Base-by-base conservation (phyloP, 768 basidiomycete species). In the Saitozyma sp. region DNA sequence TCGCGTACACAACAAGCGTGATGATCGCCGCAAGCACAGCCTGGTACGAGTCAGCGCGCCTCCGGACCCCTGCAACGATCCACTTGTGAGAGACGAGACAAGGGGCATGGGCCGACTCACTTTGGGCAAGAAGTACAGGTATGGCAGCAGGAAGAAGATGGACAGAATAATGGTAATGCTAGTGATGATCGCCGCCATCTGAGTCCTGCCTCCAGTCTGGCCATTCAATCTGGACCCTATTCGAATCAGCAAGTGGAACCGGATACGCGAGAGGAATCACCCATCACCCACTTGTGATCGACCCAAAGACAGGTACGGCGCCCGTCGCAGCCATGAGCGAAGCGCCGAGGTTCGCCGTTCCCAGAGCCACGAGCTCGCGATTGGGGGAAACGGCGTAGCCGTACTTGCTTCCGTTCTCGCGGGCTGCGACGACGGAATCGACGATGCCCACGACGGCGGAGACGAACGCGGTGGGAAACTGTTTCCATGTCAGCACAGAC, bases 381-480 rank as follows among this genome's bases (percentile, higher is more conserved):
- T 98, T 99, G 0, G 93, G 92, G 66, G 87, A 90, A 66, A 98
- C 89, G 0, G 89, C 85, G 76, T 97, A 88, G 3, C 91, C 89
- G 73, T 88, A 97, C 11, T 88, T 87, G 4, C 86, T 85, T 0
- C 87, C 86, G 63, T 90, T 94, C 77, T 97, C 93, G 73, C 98
- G 96, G 2, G 95, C 95, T 0, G 93, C 90, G 2, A 93, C 92
- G 64, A 96, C 92, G 63, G 89, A 91, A 77, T 99, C 95, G 63
- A 99, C 82, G 77, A 94, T 96, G 0, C 96, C 96, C 19, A 90
- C 84, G 6, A 92, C 89, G 1, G 90, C 92, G 1, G 89, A 88
- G 1, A 92, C 93, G 38, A 77, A 77, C 0, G 80, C 76, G 7
- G 78, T 78, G 0, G 79, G 75, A 50, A 80, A 71, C 78, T 79